Evolutionary conservation across 75 land plant species (phyloP).

Genomic region (Selaginella moellendorffii): DNA sequence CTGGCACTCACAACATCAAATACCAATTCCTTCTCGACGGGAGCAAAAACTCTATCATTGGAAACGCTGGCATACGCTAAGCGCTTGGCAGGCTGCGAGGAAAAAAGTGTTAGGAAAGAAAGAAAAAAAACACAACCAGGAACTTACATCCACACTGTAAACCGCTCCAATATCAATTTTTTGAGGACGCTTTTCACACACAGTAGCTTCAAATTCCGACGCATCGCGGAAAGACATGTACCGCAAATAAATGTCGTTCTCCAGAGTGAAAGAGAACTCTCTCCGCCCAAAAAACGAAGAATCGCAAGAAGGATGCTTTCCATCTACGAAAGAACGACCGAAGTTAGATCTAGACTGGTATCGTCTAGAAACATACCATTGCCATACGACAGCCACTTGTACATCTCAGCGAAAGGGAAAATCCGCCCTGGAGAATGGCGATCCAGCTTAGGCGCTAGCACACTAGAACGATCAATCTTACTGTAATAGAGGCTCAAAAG

Average conservation of each 20-base stretch:
- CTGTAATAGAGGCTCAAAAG: constrained; percentile 66
- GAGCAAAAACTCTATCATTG: constrained; percentile 52
- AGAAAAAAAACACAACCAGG: background rate
- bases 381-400: constrained; percentile 88
- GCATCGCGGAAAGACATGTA: constrained; percentile 67
- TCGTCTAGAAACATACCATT: constrained; percentile 39
- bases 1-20: constrained; percentile 78
- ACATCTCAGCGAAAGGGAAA: constrained; percentile 69
- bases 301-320: constrained; percentile 86
- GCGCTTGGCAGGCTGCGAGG: constrained; percentile 84
- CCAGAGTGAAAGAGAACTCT: constrained; percentile 85
- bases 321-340: constrained; percentile 51
- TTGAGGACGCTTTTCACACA: constrained; percentile 63
- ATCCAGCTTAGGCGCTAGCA: too few relatives aligned
- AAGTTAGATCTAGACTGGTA: background rate
- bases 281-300: constrained; percentile 56
- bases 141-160: constrained; percentile 83
- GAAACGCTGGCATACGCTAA: constrained; percentile 64
- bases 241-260: constrained; percentile 67
- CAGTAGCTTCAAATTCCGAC: constrained; percentile 60
- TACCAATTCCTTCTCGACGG: constrained; percentile 88
- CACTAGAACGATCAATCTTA: constrained; percentile 20
- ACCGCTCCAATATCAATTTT: constrained; percentile 97
- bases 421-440: constrained; percentile 47
- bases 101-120: background rate